These are phyloP conservation scores for Articulospora tetracladia DNA, from an alignment of 495 filamentous ascomycete genomes.

Conservation along the genomic window DNA sequence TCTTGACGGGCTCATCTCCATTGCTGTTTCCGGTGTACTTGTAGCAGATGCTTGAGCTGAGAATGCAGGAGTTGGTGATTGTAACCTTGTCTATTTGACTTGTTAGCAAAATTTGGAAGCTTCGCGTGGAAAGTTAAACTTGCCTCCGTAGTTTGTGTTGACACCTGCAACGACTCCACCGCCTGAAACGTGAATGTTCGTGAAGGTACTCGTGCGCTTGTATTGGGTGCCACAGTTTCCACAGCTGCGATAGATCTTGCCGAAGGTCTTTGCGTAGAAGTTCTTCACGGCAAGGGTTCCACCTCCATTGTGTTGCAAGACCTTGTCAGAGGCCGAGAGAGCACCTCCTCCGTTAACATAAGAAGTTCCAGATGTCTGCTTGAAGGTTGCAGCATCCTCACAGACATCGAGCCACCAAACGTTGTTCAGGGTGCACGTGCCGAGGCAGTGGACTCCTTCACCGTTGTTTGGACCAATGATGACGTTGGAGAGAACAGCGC, in stretches of 20 bases:
- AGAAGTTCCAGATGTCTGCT: slow-evolving; percentile 18
- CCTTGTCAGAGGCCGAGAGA: slow-evolving; percentile 39
- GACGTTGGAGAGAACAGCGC: slow-evolving; percentile 45
- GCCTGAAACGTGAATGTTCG: not conserved
- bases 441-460: slow-evolving; percentile 49
- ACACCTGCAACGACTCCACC: not conserved
- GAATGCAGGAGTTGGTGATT: slow-evolving; percentile 25
- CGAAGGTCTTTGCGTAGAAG: slow-evolving; percentile 34
- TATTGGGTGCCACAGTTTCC: slow-evolving; percentile 27
- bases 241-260: slow-evolving; percentile 28
- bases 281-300: slow-evolving; percentile 52
- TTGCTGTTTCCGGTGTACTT: slow-evolving; percentile 23
- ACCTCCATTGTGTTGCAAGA: slow-evolving; percentile 45
- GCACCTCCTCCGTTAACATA: slow-evolving; percentile 45
- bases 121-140: not conserved
- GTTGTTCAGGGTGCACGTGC: slow-evolving; percentile 46
- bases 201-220: slow-evolving; percentile 16
- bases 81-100: slow-evolving; percentile 31
- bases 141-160: slow-evolving; percentile 7
- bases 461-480: slow-evolving; percentile 49
- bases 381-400: slow-evolving; percentile 45
- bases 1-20: slow-evolving; percentile 28
- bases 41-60: slow-evolving; percentile 8
- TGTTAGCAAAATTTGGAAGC: not conserved
- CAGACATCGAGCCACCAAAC: slow-evolving; percentile 51